phyloP scores from a whole-genome alignment of 805 yeast species.

The Candida vartiovaarae region DNA sequence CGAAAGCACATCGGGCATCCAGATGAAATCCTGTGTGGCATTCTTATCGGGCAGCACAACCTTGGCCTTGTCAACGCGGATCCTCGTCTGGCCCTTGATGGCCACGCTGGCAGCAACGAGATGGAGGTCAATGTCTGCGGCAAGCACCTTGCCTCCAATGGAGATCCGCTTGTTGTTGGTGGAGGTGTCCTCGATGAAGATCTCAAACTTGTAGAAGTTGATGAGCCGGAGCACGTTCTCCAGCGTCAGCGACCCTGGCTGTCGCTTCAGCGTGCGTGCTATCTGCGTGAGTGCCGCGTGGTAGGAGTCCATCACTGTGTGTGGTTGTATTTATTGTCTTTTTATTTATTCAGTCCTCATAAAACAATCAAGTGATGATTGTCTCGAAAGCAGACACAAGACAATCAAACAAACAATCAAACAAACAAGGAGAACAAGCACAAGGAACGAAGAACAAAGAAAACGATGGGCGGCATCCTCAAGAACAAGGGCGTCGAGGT shows the following conservation, averaged over 20 bases:
- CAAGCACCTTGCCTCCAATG: conserved; percentile 24
- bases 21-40: conserved; percentile 9
- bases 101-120: conserved; percentile 1
- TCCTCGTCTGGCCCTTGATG: conserved; percentile 10
- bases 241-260: conserved; percentile 17
- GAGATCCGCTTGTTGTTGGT: conserved; percentile 14
- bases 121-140: conserved; percentile 21
- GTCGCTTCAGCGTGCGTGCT: conserved; percentile 14
- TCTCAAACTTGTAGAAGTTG: conserved; percentile 23
- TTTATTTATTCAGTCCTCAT: too few relatives aligned
- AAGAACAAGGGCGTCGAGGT: conserved; percentile 35
- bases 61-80: conserved; percentile 13
- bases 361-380: too few relatives aligned
- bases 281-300: conserved; percentile 16
- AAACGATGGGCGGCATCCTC: conserved; percentile 39
- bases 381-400: too few relatives aligned
- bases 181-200: conserved; percentile 17
- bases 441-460: not conserved
- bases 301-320: conserved; percentile 17
- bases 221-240: conserved; percentile 22
- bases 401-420: not conserved
- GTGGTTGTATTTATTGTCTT: not conserved
- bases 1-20: conserved; percentile 11
- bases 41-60: conserved; percentile 23
- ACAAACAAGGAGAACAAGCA: not conserved